Percentiles rank a stretch among this genome's conserved stretches.
Conservation (phyloP, 257 asterid species). For the Leonotis leonurus region DNA sequence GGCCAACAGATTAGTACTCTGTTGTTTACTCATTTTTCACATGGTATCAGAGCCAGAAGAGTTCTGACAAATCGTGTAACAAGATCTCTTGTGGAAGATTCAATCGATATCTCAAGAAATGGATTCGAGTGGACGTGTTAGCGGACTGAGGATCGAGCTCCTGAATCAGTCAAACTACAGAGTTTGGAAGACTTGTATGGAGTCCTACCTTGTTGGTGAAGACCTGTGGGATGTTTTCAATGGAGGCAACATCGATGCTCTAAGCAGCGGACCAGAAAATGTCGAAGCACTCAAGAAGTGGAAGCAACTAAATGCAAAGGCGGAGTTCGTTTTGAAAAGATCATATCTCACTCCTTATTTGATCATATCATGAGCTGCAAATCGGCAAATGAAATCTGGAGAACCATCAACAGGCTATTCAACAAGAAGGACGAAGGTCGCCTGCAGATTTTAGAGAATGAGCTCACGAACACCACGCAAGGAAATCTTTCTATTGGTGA, state of each 20-base stretch:
- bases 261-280: neutral
- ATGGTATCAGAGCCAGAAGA: constrained; percentile 2
- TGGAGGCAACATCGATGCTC: neutral
- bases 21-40: no score
- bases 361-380: no score
- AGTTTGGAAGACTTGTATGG: constrained; percentile 15
- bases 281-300: neutral
- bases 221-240: constrained; percentile 14
- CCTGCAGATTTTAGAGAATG: neutral
- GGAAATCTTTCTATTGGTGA: neutral
- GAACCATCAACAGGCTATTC: neutral
- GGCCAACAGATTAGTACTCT: no score
- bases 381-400: no score
- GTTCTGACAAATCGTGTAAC: neutral
- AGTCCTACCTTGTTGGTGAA: constrained; percentile 8
- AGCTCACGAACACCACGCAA: neutral
- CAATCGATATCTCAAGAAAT: neutral
- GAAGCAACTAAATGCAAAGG: constrained; percentile 2
- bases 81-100: neutral
- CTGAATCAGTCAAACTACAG: constrained; percentile 14
- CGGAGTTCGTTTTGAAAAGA: neutral
- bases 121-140: neutral
- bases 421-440: constrained; percentile 3
- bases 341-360: no score
- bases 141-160: constrained; percentile 1